Evolutionary conservation across 2,329 filamentous ascomycete genomes (phyloP), one percentile per base, ranked within the genome.

Genomic region (Diaporthe batatas): DNA sequence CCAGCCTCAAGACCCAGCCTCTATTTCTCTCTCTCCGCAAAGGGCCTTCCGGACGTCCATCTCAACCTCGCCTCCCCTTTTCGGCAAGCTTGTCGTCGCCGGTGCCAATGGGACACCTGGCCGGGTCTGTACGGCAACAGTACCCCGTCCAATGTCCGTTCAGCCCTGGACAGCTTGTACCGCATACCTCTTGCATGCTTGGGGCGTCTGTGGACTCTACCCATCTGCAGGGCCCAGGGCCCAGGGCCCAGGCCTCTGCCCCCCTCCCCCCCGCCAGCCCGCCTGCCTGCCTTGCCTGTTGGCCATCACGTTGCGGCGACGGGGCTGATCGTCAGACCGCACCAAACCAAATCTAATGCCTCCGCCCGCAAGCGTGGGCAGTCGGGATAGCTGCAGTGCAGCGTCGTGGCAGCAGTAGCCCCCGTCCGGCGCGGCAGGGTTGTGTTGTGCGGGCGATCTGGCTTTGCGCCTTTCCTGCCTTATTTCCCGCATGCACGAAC

Each of bases 401-500:
- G 74, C 70, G 36, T 58, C 44, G 70, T 72, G 70, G 76, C 76
- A 71, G 72, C 71, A 74, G 72, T 72, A 73, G 72, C 55, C 68
- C 51, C 72, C 55, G 64, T 68, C 59, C 68, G 62, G 62, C 44
- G 29, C 44, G 62, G 29, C 62, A 65, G 62, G 62, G 62, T 65
- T 70, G 62, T 65, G 62, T 53, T 76, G 71, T 76, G 72, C 73
- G 75, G 72, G 74, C 75, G 74, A 76, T 77, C 70, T 73, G 64
- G 70, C 73, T 75, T 76, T 72, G 75, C 57, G 55, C 71, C 67
- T 75, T 74, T 73, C 72, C 67, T 75, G 74, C 55, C 55, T 75
- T 65, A 51, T 74, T 39, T 72, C 72, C 55, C 68, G 23, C 55
- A 62, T 42, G 32, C 67, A 58, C 57, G 21, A 53, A 51, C 29